A percentile compares a stretch with the other conserved stretches of the same genome.
These are phyloP conservation scores for Erythrobasidium hasegawianum DNA, from an alignment of 1,284 basidiomycete species.

Conservation along the genomic window DNA sequence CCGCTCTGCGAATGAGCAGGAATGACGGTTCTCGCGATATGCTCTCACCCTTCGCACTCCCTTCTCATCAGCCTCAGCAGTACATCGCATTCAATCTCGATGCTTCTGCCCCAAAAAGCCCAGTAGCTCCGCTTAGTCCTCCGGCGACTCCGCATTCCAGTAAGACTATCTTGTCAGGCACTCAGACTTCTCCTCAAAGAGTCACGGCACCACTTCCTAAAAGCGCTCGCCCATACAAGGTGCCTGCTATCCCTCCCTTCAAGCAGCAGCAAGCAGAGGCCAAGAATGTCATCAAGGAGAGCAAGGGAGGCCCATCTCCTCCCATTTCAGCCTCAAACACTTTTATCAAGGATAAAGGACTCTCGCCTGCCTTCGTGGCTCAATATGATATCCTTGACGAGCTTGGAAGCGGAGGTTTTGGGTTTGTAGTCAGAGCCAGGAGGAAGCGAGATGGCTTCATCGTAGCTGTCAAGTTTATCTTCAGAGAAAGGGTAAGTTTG, in stretches of 20 bases:
- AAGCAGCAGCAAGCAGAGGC: neutral
- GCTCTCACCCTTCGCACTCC: slow-evolving; percentile 20
- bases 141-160: neutral
- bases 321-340: slow-evolving; percentile 15
- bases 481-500: slow-evolving; percentile 62
- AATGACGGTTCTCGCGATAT: neutral
- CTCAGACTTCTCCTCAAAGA: neutral
- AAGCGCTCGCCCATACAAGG: neutral
- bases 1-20: neutral
- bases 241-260: neutral
- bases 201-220: neutral
- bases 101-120: neutral
- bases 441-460: slow-evolving; percentile 56
- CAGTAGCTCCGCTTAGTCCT: slow-evolving; percentile 2
- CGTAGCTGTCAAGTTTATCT: slow-evolving; percentile 90
- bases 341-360: slow-evolving; percentile 55
- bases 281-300: neutral
- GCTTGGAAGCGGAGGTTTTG: slow-evolving; percentile 84
- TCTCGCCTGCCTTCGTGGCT: slow-evolving; percentile 64
- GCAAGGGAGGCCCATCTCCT: neutral
- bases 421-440: slow-evolving; percentile 63
- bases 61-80: slow-evolving; percentile 7
- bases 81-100: slow-evolving; percentile 30
- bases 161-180: neutral
- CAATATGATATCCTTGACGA: slow-evolving; percentile 64